Evolutionary conservation across 441 rosid species (phyloP), one percentile per base, ranked within the genome.

Genomic region (Kokia cookei): DNA sequence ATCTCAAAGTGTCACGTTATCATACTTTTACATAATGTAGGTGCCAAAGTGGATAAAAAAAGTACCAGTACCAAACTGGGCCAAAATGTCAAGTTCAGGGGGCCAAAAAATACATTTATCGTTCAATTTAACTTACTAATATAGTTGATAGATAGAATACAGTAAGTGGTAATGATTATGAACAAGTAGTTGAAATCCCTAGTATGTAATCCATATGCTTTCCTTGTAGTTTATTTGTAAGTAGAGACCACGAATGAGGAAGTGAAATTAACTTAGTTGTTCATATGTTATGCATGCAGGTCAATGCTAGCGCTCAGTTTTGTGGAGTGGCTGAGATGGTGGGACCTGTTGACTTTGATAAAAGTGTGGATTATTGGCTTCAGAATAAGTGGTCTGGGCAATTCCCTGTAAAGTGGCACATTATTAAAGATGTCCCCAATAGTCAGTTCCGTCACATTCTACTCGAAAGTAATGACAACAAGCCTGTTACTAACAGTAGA

Each of bases 251-350:
- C 9, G 26, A 14, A 32, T n/a, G 10, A 54, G 26, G 45, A 27
- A n/a, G 12, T 19, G 26, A 8, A 47, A 37, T 51, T 35, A 8
- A 57, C 26, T 47, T 35, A 7, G 55, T 32, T 35, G 22, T 67
- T 65, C 26, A 19, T 43, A 43, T 61, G 47, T 72, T 72, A 61
- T 51, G 24, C 4, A n/a, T 13, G 45, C 82, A 86, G 89, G 89
- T 86, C 35, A 86, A 86, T 76, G 80, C 86, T 22, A 86, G 89
- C 73, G 78, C 87, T 22, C 87, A 86, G 73, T 86, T 86, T 75
- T 86, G 89, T 67, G 89, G 89, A 55, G 87, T 86, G 75, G 87
- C 87, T 32, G 87, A 84, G 81, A 86, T 86, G 89, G 77, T 82
- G 43, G 89, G 89, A 71, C 82, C 86, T 35, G 87, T 86, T 65